Evolutionary conservation across 176 grass and related monocot genomes (phyloP), one percentile per base, ranked within the genome.

Genomic region (Otatea glauca): DNA sequence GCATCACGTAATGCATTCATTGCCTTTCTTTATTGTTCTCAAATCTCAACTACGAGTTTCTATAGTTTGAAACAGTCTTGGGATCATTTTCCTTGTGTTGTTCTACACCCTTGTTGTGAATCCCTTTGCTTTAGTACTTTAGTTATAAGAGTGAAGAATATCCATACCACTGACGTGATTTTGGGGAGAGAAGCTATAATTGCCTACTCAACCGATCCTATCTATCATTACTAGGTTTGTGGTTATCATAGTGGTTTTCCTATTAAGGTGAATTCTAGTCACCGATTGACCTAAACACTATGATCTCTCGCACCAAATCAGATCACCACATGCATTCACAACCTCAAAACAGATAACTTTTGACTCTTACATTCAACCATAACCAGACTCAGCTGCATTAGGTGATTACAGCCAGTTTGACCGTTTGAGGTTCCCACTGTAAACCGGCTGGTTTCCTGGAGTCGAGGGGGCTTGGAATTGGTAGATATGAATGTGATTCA

Each of bases 241-340:
- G 53, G 38, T 16, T 7, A 77, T 78, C 37, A 63, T 63, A 78
- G 23, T 44, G 60, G 53, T 60, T 63, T 47, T 48, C 41, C 59
- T 32, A 20, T 64, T 0, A 18, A 32, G n/a, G 15, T 47, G 16
- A 45, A 63, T 64, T 41, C 37, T 77, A 27, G 37, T 43, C 34
- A 0, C 29, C 7, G 10, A 65, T 55, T 79, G 44, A 37, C 25
- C 27, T 66, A 79, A 79, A 58, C 18, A 37, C 10, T n/a, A 15
- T 66, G 27, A 79, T n/a, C 44, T 79, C 76, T 79, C 24, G 17
- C 17, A 65, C 76, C 73, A 58, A 76, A 24, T n/a, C 60, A 71
- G 23, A 29, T 49, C 10, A 45, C 5, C 9, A 3, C 5, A 76
- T 24, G 51, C 45, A 38, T 15, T 67, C 18, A 67, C 20, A 27